Conservation (phyloP, 2,329 filamentous ascomycete genomes). For the Apiospora koreana region DNA sequence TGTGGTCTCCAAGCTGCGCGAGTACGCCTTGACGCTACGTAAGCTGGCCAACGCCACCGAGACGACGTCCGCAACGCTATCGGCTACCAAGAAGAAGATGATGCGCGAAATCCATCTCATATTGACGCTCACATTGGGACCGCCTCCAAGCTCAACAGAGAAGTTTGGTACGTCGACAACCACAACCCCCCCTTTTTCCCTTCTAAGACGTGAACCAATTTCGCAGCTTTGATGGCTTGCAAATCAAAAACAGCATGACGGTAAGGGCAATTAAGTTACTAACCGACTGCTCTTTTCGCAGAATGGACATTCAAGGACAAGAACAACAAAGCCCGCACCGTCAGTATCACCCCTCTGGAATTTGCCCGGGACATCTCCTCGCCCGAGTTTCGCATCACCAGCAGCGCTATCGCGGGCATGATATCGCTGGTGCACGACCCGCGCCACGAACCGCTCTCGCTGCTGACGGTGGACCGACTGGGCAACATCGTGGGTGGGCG, state of each 20-base stretch:
- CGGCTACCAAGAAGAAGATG: conserved; percentile 68
- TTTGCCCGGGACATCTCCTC: conserved; percentile 72
- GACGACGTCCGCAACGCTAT: conserved; percentile 40
- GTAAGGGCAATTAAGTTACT: neutral
- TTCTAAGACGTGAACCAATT: neutral
- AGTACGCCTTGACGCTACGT: conserved; percentile 76
- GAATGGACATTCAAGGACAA: conserved; percentile 78
- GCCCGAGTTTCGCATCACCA: conserved; percentile 58
- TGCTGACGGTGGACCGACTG: conserved; percentile 75
- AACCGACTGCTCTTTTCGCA: neutral
- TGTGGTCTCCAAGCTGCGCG: conserved; percentile 83
- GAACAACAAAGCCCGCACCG: conserved; percentile 61
- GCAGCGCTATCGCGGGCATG: conserved; percentile 64
- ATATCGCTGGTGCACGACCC: conserved; percentile 87
- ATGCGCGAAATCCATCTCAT: conserved; percentile 79
- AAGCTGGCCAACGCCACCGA: conserved; percentile 45
- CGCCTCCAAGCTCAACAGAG: conserved; percentile 68
- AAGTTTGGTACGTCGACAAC: conserved; percentile 52
- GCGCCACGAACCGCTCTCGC: conserved; percentile 70
- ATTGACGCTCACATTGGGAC: conserved; percentile 79
- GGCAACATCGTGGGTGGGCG: conserved; percentile 81
- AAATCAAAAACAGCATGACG: neutral
- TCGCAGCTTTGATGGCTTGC: neutral
- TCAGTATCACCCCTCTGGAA: conserved; percentile 66
- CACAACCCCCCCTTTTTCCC: neutral